A percentile compares a stretch with the other conserved stretches of the same genome.
phyloP scores from a whole-genome alignment of 257 asterid species.

The Marsdenia floribunda region DNA sequence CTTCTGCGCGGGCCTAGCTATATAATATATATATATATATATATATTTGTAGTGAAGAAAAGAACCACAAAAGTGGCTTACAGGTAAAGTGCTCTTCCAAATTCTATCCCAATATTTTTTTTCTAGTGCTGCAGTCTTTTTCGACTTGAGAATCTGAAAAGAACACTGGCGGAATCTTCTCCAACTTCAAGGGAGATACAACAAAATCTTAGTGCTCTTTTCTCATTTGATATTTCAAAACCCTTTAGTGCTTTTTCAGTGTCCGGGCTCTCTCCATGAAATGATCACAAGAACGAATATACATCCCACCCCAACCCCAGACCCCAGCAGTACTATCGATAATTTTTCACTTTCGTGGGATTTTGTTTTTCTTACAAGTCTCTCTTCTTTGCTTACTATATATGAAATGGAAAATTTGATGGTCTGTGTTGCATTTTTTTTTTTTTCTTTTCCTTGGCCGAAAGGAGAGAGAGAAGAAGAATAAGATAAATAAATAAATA shows the following conservation, averaged over 20 bases:
- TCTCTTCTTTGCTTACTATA: neutral
- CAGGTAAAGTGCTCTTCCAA: neutral
- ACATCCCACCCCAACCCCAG: no score
- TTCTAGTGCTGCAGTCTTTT: slow-evolving; percentile 24
- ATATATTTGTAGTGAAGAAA: neutral
- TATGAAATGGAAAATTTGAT: neutral
- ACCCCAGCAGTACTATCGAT: neutral
- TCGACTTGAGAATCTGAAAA: slow-evolving; percentile 14
- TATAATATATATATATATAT: neutral
- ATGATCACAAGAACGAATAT: neutral
- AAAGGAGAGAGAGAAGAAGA: neutral
- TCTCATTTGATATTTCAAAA: neutral
- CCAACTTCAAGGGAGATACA: slow-evolving; percentile 15
- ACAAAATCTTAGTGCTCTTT: slow-evolving; percentile 2
- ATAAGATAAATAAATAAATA: no score
- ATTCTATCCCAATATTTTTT: slow-evolving; percentile 17
- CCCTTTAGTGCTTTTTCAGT: neutral
- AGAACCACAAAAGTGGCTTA: neutral
- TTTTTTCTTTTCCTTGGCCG: neutral
- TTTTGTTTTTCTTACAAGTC: slow-evolving; percentile 1
- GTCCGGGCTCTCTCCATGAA: neutral
- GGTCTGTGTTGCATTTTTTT: neutral
- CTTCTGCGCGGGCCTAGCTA: neutral
- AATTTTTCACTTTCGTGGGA: slow-evolving; percentile 8
- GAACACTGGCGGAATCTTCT: slow-evolving; percentile 15